Evolutionary conservation across 352 stramenopile genomes (phyloP).

Genomic region (Globisporangium irregulare): DNA sequence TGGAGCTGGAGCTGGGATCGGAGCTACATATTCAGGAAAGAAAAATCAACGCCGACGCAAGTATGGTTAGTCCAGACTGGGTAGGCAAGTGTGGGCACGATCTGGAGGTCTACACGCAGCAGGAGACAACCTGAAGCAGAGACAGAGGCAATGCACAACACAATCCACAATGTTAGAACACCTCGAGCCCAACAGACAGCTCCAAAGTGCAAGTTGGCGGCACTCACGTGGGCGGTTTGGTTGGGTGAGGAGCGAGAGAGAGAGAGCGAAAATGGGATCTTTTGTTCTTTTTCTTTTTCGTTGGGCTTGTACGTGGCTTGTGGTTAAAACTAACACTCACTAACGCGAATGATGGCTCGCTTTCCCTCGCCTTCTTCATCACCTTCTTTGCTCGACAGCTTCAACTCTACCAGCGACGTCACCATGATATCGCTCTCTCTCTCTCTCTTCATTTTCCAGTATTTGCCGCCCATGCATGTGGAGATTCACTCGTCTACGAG

Average conservation of each 20-base stretch:
- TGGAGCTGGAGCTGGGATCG: constrained; percentile 8
- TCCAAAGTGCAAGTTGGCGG: background rate
- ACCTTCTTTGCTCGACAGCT: background rate
- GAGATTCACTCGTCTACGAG: constrained; percentile 27
- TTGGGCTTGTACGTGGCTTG: background rate
- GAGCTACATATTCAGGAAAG: background rate
- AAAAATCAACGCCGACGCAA: background rate
- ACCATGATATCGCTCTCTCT: background rate
- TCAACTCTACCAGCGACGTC: constrained; percentile 2
- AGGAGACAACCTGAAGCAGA: background rate
- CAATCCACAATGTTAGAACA: background rate
- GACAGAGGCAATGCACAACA: background rate
- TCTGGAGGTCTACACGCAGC: background rate
- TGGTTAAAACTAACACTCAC: constrained; percentile 12
- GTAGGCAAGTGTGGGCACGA: too few species aligned
- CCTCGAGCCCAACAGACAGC: background rate
- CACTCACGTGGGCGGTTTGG: constrained; percentile 13
- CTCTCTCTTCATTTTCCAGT: background rate
- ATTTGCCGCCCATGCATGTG: background rate
- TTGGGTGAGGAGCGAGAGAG: background rate
- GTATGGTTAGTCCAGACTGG: background rate
- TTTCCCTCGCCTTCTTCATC: background rate
- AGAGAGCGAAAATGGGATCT: constrained; percentile 3
- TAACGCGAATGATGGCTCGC: constrained; percentile 3
- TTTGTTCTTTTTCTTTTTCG: constrained; percentile 14